Conservation (phyloP, 257 asterid species). For the Solanum arcanum region DNA sequence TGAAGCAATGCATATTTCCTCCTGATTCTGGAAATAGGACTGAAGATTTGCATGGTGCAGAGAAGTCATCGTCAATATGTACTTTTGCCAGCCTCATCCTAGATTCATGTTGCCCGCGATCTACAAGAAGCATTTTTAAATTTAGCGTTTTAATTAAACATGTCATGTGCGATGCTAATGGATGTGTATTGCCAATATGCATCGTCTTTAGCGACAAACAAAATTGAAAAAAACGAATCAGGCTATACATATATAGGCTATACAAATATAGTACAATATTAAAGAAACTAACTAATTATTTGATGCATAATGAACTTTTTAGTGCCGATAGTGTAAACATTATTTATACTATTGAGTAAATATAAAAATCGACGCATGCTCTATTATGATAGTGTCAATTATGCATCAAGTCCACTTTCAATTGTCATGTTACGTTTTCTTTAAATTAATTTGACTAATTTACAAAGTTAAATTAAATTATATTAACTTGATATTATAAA, state of each 20-base stretch:
- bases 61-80: constrained; percentile 1
- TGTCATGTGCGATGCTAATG: not conserved
- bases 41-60: constrained; percentile 8
- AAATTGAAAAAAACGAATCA: not conserved
- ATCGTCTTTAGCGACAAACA: not conserved
- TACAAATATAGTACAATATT: not conserved
- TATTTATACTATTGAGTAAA: not conserved
- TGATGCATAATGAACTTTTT: not conserved
- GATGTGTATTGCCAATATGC: not conserved
- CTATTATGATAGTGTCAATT: not conserved
- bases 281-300: not conserved
- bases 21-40: constrained; percentile 22
- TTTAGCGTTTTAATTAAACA: not conserved
- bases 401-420: not conserved
- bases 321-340: not conserved
- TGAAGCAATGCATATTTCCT: constrained; percentile 28
- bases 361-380: not conserved
- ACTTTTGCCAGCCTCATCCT: constrained; percentile 7
- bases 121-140: not conserved
- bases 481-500: too few species aligned
- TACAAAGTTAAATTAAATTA: too few species aligned
- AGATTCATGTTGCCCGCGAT: not conserved
- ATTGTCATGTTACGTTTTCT: too few species aligned
- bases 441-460: too few species aligned
- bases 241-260: not conserved